Conservation (phyloP, 805 yeast genomes). For the Grigorovia transvaalensis region DNA sequence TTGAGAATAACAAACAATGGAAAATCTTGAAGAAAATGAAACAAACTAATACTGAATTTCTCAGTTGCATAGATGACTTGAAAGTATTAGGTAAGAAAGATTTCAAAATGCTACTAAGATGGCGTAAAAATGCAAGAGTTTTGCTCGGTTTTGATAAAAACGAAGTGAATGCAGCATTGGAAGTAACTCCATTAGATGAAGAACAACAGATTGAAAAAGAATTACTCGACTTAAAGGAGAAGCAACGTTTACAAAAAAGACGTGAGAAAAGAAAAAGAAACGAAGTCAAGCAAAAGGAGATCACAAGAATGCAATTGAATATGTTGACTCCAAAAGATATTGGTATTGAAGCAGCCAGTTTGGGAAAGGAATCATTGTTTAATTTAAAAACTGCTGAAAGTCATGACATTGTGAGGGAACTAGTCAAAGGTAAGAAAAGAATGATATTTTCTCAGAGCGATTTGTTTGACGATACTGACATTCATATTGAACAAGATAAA, state of each 20-base stretch:
- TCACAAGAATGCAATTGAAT: slow-evolving; percentile 87
- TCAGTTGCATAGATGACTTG: slow-evolving; percentile 80
- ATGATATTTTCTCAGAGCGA: slow-evolving; percentile 50
- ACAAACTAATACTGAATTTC: slow-evolving; percentile 67
- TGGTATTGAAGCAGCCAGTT: slow-evolving; percentile 83
- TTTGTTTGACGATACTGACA: slow-evolving; percentile 44
- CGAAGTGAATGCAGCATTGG: slow-evolving; percentile 40
- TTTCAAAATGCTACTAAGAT: slow-evolving; percentile 71
- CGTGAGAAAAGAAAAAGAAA: slow-evolving; percentile 77
- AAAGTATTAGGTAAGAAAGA: slow-evolving; percentile 92
- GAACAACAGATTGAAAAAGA: slow-evolving; percentile 87
- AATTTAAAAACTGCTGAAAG: slow-evolving; percentile 77
- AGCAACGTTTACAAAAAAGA: slow-evolving; percentile 55
- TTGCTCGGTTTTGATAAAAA: slow-evolving; percentile 56
- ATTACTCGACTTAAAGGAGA: slow-evolving; percentile 59
- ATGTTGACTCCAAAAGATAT: slow-evolving; percentile 89
- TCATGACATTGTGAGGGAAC: slow-evolving; percentile 66
- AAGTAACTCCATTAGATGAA: slow-evolving; percentile 66
- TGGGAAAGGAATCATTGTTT: slow-evolving; percentile 72
- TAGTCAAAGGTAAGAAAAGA: slow-evolving; percentile 67
- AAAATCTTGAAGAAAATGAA: slow-evolving; percentile 58
- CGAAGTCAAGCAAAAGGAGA: slow-evolving; percentile 78
- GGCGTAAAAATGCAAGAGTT: slow-evolving; percentile 82
- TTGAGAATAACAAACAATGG: slow-evolving; percentile 58
- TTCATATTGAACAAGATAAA: slow-evolving; percentile 40